Evolutionary conservation across 768 basidiomycete genomes (phyloP).

Genomic region (Tulasnella sp.): DNA sequence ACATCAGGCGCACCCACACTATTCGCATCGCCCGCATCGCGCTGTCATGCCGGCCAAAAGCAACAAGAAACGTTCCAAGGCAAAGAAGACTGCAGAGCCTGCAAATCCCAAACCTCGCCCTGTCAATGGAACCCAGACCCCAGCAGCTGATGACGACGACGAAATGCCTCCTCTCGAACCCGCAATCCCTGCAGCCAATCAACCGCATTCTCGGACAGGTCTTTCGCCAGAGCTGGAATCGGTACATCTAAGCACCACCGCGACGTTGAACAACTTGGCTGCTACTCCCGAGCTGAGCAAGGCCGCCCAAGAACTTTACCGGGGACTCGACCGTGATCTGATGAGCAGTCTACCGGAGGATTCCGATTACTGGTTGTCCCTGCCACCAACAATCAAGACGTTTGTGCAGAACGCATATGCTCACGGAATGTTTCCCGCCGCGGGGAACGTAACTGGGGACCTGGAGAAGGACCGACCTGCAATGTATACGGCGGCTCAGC

Average conservation of each 20-base stretch:
- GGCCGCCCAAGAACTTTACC: conserved; percentile 55
- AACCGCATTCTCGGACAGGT: conserved; percentile 27
- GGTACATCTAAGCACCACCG: conserved; percentile 42
- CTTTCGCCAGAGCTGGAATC: conserved; percentile 45
- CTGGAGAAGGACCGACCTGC: conserved; percentile 36
- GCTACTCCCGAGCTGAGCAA: conserved; percentile 49
- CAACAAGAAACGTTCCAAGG: conserved; percentile 7
- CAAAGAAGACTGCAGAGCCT: background rate
- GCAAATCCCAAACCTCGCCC: background rate
- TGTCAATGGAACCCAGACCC: background rate
- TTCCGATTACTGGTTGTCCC: conserved; percentile 61
- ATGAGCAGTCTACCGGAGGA: conserved; percentile 37
- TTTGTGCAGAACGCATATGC: conserved; percentile 49
- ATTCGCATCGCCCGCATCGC: conserved; percentile 1
- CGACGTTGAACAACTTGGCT: conserved; percentile 35
- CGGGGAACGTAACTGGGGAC: conserved; percentile 18
- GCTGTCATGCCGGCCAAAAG: background rate
- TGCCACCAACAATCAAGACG: conserved; percentile 59
- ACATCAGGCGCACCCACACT: conserved; percentile 5
- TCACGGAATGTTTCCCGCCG: conserved; percentile 21
- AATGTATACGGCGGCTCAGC: conserved; percentile 63
- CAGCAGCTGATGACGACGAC: conserved; percentile 8
- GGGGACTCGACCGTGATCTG: conserved; percentile 43
- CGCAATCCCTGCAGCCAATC: background rate
- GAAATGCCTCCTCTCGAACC: conserved; percentile 14